phyloP scores from a whole-genome alignment of 768 basidiomycete species.

The Hericium rajendrae region DNA sequence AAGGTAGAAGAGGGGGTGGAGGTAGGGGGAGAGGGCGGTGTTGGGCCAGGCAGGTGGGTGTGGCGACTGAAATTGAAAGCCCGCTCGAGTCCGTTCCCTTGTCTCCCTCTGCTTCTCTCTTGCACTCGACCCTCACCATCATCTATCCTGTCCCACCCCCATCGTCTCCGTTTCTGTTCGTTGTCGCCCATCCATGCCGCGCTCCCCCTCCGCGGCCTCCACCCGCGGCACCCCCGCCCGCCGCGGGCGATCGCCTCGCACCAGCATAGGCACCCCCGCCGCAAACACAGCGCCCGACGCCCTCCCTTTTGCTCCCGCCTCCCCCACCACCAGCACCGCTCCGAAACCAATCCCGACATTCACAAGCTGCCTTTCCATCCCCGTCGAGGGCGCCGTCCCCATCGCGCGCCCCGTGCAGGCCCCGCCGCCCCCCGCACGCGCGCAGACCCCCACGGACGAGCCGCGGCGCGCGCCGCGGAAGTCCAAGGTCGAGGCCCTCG shows the following conservation, averaged over 20 bases:
- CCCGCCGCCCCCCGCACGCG: conserved; percentile 1
- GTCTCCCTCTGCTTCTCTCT: conserved; percentile 9
- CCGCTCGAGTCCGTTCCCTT: conserved; percentile 12
- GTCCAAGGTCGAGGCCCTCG: conserved; percentile 83
- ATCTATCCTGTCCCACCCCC: conserved; percentile 3
- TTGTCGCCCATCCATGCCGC: conserved; percentile 2
- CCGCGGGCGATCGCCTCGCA: conserved; percentile 1
- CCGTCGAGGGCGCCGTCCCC: conserved; percentile 64
- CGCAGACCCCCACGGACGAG: not conserved
- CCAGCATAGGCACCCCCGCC: conserved; percentile 7
- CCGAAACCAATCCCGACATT: conserved; percentile 37
- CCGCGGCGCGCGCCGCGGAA: conserved; percentile 70
- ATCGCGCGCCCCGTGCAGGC: conserved; percentile 26
- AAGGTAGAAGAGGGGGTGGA: conserved; percentile 1
- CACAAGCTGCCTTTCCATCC: conserved; percentile 65
- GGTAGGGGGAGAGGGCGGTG: conserved; percentile 8
- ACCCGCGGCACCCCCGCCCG: conserved; percentile 15
- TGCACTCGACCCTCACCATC: conserved; percentile 4
- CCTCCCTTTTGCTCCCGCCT: conserved; percentile 9
- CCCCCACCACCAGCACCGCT: conserved; percentile 1
- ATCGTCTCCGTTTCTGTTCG: not conserved
- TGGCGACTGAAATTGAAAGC: conserved; percentile 15
- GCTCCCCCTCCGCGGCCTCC: conserved; percentile 9
- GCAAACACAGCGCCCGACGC: conserved; percentile 10
- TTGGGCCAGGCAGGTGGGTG: conserved; percentile 11